Conservation (phyloP, 2,329 filamentous ascomycete species). For the Bipolaris bicolor region DNA sequence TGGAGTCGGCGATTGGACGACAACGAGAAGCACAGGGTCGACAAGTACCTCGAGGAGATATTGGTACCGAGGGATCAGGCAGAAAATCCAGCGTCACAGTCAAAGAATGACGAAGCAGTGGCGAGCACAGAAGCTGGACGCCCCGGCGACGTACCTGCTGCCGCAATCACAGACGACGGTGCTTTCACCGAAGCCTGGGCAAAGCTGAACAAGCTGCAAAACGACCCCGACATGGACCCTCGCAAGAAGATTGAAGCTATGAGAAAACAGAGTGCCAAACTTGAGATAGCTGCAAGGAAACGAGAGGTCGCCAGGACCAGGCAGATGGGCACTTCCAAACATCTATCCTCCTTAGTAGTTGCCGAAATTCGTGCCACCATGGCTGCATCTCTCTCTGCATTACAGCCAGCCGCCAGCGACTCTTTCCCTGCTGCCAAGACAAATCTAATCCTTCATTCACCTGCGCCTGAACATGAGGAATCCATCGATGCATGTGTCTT, state of each 20-base stretch:
- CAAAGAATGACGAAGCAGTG: constrained; percentile 10
- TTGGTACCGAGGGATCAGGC: constrained; percentile 11
- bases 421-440: constrained; percentile 59
- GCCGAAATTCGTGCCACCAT: constrained; percentile 59
- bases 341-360: constrained; percentile 35
- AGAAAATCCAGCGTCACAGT: constrained; percentile 2
- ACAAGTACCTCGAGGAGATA: constrained; percentile 28
- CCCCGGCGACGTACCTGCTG: constrained; percentile 1
- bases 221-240: constrained; percentile 15
- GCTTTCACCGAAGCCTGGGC: constrained; percentile 11
- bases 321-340: constrained; percentile 17
- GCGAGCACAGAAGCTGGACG: constrained; percentile 9
- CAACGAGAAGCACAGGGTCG: constrained; percentile 29
- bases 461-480: constrained; percentile 60
- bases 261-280: constrained; percentile 23
- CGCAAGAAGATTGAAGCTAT: constrained; percentile 17
- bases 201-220: constrained; percentile 20
- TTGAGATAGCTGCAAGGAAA: constrained; percentile 17
- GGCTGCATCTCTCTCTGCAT: constrained; percentile 55
- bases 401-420: constrained; percentile 48
- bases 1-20: constrained; percentile 34
- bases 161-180: constrained; percentile 7
- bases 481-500: constrained; percentile 68
- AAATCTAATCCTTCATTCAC: constrained; percentile 65
- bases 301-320: constrained; percentile 23